Evolutionary conservation across 257 asterid species (phyloP), one percentile per base, ranked within the genome.

Genomic region (Solanum etuberosum): DNA sequence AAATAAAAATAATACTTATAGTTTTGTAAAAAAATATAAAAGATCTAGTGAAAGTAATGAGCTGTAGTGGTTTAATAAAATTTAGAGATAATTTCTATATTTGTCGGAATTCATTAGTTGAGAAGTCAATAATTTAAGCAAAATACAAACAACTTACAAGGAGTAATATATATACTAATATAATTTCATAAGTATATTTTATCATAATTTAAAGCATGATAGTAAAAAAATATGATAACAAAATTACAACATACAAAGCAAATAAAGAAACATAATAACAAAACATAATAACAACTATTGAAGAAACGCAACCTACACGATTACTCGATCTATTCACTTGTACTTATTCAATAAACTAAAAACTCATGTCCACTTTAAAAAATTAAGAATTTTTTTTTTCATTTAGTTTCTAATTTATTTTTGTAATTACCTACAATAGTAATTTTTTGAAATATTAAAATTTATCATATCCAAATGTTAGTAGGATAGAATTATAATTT

Each of bases 261-360:
- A 59, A 21, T 0, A 59, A 59, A 59, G 5, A 59, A 23, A 23
- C 0, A 9, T 8, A 59, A 23, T 23, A 57, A 57, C 10, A 57
- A 21, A 57, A 20, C 4, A 57, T 57, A 57, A 4, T 57, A 59
- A 3, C 11, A 9, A 3, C 9, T 59, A 59, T 59, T 23, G 4
- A 23, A 61, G 0, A 57, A 57, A 57, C 0, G 13, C 5, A 21
- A 5, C 3, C 15, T 10, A 10, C 3, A 61, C 2, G 0, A 10
- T n/a, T n/a, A 61, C 70, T 61, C 0, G 2, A 20, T n/a, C 0
- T 10, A 3, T 61, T n/a, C 3, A 61, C 7, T 23, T 61, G 1
- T 61, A 61, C 15, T 23, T 61, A 0, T 9, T 61, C 1, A 61
- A 5, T 0, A 9, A 1, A 23, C 29, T 61, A 10, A 61, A 61